Base-by-base conservation (phyloP, 139 green algal species). In the Edaphochlamys debaryana region DNA sequence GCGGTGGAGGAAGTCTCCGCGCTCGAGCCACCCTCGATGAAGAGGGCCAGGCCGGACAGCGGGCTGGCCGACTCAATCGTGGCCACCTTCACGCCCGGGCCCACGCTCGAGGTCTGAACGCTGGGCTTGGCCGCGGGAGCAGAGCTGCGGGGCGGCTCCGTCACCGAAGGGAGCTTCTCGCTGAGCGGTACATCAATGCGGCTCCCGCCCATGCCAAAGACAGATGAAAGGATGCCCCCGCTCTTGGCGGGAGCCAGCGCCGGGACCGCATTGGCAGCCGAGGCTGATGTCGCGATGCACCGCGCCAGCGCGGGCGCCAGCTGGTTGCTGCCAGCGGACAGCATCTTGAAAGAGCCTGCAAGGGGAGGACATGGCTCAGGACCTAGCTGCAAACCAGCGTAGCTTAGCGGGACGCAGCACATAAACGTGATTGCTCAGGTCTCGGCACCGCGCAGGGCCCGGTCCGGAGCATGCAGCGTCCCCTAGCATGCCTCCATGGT, bases 11-110 rank as follows among this genome's bases (percentile, higher is more conserved):
- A 34, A 1, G 86, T 90, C 87, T 94, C 90, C 25, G 80, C 60
- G 37, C 79, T 83, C 27, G 70, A 80, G 58, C 90, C 90, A 20
- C 81, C 88, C 38, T 78, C 71, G 3, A 94, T 64, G 25, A 90
- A 86, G 9, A 91, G 54, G 20, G 67, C 69, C 3, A 94, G 29
- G 22, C 62, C 86, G 54, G 87, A 82, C 42, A 87, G 73, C 5
- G 90, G 90, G 79, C 85, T 75, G 19, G 48, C 17, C 23, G 79
- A 74, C 32, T 86, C 76, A 32, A 91, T 74, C 20, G 79, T 69
- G 30, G 86, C 86, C 17, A 88, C 69, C 60, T 82, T 89, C 19
- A 88, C 66, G 32, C 85, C 85, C 6, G 64, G 62, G 27, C 41
- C 69, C 11, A 84, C 62, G 42, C 62, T 80, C 27, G 56, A 52